These are phyloP conservation scores for Diaporthe longicolla DNA, from an alignment of 2,329 filamentous ascomycete genomes.

Conservation along the genomic window DNA sequence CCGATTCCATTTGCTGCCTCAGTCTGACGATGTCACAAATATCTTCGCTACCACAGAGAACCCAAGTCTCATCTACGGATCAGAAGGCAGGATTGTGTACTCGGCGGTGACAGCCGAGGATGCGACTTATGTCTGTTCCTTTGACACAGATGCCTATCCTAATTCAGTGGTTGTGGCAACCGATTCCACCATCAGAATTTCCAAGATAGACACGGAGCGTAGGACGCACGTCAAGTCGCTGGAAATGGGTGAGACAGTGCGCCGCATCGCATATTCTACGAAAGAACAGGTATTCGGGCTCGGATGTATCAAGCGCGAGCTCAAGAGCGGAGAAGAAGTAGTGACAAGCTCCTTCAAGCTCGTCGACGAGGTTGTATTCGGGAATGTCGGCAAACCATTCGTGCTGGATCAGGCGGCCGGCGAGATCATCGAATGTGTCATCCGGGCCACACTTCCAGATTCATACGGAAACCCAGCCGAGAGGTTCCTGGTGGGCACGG, in stretches of 20 bases:
- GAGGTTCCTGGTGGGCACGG: conserved; percentile 92
- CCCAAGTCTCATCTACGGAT: conserved; percentile 91
- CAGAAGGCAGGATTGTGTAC: conserved; percentile 89
- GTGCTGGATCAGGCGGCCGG: conserved; percentile 65
- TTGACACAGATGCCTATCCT: conserved; percentile 86
- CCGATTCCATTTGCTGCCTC: conserved; percentile 82
- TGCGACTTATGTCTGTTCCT: conserved; percentile 84
- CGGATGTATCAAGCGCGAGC: conserved; percentile 83
- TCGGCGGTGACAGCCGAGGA: conserved; percentile 94
- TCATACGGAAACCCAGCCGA: conserved; percentile 72
- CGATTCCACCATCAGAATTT: conserved; percentile 81
- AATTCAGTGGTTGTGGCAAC: conserved; percentile 86
- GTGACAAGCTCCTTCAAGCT: conserved; percentile 87
- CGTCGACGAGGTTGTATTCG: conserved; percentile 91
- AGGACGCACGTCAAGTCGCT: conserved; percentile 91
- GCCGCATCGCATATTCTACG: conserved; percentile 88
- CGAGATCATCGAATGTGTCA: conserved; percentile 89
- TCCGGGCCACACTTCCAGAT: conserved; percentile 79
- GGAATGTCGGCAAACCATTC: conserved; percentile 79
- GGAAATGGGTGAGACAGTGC: conserved; percentile 83
- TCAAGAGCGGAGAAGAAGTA: conserved; percentile 79
- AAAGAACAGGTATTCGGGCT: conserved; percentile 86
- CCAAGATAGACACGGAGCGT: conserved; percentile 84
- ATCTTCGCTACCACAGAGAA: conserved; percentile 96
- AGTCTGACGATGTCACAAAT: conserved; percentile 76